These are phyloP conservation scores for Termitomyces sp. DNA, from an alignment of 768 basidiomycete genomes.

Conservation along the genomic window DNA sequence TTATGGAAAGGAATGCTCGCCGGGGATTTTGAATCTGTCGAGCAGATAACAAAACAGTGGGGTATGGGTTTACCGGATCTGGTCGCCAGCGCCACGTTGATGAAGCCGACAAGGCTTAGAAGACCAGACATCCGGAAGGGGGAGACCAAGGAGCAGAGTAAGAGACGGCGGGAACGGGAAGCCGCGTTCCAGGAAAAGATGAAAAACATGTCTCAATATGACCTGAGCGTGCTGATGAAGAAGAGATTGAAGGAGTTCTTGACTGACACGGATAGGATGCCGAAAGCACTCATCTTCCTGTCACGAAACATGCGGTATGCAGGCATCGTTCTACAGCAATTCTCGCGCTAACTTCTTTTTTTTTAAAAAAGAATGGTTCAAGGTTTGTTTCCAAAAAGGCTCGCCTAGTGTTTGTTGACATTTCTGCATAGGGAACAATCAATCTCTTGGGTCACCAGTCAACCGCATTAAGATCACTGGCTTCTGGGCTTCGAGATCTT, in stretches of 20 bases:
- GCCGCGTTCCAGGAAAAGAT: conserved; percentile 18
- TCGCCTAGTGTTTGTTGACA: conserved; percentile 22
- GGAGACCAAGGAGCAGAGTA: conserved; percentile 19
- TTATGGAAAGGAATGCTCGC: conserved; percentile 69
- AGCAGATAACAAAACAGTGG: conserved; percentile 52
- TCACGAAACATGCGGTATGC: conserved; percentile 69
- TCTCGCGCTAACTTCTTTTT: neutral
- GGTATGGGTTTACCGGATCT: conserved; percentile 68
- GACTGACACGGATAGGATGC: conserved; percentile 72
- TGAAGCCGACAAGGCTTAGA: conserved; percentile 50
- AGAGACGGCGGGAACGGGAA: conserved; percentile 11
- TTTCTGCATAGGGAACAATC: conserved; percentile 58
- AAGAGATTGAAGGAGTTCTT: conserved; percentile 60
- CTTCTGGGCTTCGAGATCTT: conserved; percentile 71
- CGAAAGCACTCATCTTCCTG: conserved; percentile 70
- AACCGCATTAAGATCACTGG: conserved; percentile 90
- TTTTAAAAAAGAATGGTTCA: conserved; percentile 37
- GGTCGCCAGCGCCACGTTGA: conserved; percentile 67
- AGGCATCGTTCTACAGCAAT: neutral
- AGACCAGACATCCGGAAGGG: conserved; percentile 19
- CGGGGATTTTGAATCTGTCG: conserved; percentile 49
- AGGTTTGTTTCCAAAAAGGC: conserved; percentile 22
- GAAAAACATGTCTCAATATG: conserved; percentile 54
- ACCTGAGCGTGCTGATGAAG: conserved; percentile 66
- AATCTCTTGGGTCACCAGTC: conserved; percentile 78